Conservation (phyloP, 2,329 filamentous ascomycete genomes). For the Diaporthe vaccinii region DNA sequence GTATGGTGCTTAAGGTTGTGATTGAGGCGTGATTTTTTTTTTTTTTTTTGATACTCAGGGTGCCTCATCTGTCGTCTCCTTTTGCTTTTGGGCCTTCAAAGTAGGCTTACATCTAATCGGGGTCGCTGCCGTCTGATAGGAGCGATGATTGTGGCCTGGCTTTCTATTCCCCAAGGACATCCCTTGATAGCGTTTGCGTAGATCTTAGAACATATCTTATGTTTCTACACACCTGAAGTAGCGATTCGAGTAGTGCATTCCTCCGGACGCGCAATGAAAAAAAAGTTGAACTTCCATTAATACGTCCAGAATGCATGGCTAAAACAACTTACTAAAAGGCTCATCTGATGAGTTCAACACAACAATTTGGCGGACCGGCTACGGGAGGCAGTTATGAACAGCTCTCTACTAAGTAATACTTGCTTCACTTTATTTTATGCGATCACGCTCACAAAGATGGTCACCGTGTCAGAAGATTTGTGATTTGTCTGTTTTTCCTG, state of each 20-base stretch:
- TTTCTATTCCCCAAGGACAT: neutral
- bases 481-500: neutral
- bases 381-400: neutral
- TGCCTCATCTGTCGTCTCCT: neutral
- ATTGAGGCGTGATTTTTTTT: conserved; percentile 61
- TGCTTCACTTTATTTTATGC: neutral
- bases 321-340: neutral
- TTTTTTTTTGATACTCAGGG: neutral
- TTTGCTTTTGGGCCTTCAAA: neutral
- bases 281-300: too few species aligned
- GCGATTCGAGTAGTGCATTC: neutral
- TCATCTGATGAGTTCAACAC: neutral
- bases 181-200: neutral
- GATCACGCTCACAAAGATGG: neutral
- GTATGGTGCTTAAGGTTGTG: conserved; percentile 80
- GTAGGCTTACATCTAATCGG: neutral
- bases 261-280: neutral
- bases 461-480: neutral
- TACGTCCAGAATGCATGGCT: neutral
- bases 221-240: neutral
- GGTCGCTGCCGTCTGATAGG: neutral
- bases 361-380: neutral
- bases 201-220: conserved; percentile 2
- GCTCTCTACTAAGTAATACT: neutral
- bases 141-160: neutral